phyloP scores from a whole-genome alignment of 305 asterid species.

The Fraxinus dipetala region DNA sequence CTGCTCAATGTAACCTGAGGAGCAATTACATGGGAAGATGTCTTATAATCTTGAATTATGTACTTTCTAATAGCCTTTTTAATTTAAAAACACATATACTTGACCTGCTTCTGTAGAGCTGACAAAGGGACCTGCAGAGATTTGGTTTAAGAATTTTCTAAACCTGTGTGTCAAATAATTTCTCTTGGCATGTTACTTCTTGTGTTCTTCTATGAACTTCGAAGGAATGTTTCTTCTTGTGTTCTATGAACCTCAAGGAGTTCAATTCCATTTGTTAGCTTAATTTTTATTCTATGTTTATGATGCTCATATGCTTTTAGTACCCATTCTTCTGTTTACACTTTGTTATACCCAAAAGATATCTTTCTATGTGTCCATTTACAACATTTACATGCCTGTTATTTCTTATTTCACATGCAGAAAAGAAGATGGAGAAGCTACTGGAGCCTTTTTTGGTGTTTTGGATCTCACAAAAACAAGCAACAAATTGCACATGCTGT shows the following conservation, averaged over 20 bases:
- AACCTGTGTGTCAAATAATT: neutral
- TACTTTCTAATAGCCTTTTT: neutral
- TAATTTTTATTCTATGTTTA: neutral
- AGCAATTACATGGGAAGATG: neutral
- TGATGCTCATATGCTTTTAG: neutral
- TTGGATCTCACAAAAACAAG: constrained; percentile 60
- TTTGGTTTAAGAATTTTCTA: neutral
- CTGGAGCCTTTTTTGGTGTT: constrained; percentile 79
- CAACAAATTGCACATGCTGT: constrained; percentile 72
- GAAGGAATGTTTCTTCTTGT: neutral
- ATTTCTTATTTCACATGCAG: constrained; percentile 38
- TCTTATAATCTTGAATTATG: neutral
- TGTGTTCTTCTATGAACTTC: neutral
- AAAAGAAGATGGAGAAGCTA: constrained; percentile 81
- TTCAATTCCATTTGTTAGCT: neutral
- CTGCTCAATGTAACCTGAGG: neutral
- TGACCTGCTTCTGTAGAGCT: neutral
- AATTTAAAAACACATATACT: neutral
- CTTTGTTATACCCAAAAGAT: neutral
- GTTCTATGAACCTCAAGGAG: neutral
- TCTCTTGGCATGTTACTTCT: neutral
- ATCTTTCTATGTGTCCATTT: neutral
- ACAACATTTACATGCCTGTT: neutral
- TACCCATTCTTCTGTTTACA: neutral
- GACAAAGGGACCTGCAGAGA: neutral